phyloP scores from a whole-genome alignment of 2,329 filamentous ascomycete genomes.

The Exophiala sp. region DNA sequence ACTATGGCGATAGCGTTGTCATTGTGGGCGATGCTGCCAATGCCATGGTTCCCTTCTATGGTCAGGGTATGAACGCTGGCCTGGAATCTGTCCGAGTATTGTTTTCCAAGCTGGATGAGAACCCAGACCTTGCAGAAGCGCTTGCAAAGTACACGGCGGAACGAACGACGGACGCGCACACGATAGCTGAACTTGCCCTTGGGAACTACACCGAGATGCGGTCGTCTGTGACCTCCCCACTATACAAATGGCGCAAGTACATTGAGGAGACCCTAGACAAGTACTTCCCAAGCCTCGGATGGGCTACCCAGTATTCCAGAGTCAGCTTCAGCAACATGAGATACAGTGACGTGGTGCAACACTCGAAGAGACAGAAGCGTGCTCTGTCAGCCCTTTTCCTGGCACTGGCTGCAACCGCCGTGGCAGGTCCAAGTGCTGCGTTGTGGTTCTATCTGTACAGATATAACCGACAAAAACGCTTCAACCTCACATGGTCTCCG shows the following conservation, averaged over 20 bases:
- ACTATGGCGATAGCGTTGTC: constrained; percentile 71
- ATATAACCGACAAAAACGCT: neutral
- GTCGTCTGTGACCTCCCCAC: constrained; percentile 70
- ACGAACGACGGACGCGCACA: constrained; percentile 73
- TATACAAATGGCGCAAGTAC: constrained; percentile 77
- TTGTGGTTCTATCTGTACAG: constrained; percentile 9
- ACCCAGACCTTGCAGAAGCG: constrained; percentile 46
- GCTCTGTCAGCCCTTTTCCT: constrained; percentile 42
- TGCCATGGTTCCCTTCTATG: constrained; percentile 98
- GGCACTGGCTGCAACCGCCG: constrained; percentile 1
- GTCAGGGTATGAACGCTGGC: constrained; percentile 95
- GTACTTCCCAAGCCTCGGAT: constrained; percentile 72
- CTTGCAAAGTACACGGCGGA: constrained; percentile 71
- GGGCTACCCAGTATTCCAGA: constrained; percentile 87
- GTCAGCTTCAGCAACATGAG: constrained; percentile 92
- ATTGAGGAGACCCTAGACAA: constrained; percentile 80
- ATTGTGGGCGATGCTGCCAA: constrained; percentile 93
- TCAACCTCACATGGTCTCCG: constrained; percentile 3
- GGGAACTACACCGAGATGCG: constrained; percentile 96
- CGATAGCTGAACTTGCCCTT: constrained; percentile 88
- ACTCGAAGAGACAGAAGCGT: constrained; percentile 66
- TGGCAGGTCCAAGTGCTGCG: constrained; percentile 3
- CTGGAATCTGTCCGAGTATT: constrained; percentile 90
- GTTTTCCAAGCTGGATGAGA: constrained; percentile 72
- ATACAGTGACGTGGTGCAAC: constrained; percentile 75